Conservation (phyloP, 2,329 filamentous ascomycete genomes). For the Aspergillus melleus region DNA sequence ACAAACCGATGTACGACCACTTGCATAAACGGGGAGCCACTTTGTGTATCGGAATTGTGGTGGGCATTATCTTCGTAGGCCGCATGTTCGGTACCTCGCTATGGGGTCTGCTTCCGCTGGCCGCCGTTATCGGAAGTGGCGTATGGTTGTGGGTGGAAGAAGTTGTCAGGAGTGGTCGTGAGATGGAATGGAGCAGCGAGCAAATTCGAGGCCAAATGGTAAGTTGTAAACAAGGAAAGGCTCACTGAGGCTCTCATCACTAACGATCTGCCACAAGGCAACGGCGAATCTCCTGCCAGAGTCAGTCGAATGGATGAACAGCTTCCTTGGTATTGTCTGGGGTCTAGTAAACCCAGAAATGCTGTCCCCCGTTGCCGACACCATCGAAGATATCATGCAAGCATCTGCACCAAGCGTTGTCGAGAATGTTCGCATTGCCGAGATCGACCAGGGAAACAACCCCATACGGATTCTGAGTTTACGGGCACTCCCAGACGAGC, state of each 20-base stretch:
- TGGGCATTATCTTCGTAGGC: conserved; percentile 74
- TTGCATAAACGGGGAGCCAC: conserved; percentile 74
- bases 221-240: conserved; percentile 18
- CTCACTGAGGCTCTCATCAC: background rate
- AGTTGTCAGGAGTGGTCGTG: conserved; percentile 75
- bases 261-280: conserved; percentile 49
- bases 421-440: conserved; percentile 90
- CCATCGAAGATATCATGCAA: conserved; percentile 93
- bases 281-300: conserved; percentile 88
- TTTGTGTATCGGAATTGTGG: conserved; percentile 68
- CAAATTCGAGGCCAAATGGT: conserved; percentile 78
- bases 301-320: conserved; percentile 96
- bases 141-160: conserved; percentile 91
- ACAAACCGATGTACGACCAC: conserved; percentile 79
- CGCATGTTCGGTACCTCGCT: conserved; percentile 76
- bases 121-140: conserved; percentile 69
- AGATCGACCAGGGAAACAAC: conserved; percentile 92
- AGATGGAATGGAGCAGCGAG: conserved; percentile 86
- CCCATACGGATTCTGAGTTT: conserved; percentile 85
- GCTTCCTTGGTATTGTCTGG: conserved; percentile 80
- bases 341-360: conserved; percentile 92
- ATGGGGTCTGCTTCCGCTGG: conserved; percentile 73
- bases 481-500: conserved; percentile 77
- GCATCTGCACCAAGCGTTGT: conserved; percentile 88
- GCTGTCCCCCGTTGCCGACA: conserved; percentile 90